A percentile compares a stretch with the other conserved stretches of the same genome.
Evolutionary conservation across 176 grass and related monocot genomes (phyloP).

Genomic region (Hordeum vulgare): MorexV3_pseudomolecules_assembly NC_058521.1:499791020-499791519

Average conservation of each 20-base stretch:
- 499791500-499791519: not conserved
- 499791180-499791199: constrained; percentile 47
- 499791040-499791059: not conserved
- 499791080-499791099: not conserved
- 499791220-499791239: constrained; percentile 56
- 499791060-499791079: not conserved
- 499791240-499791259: constrained; percentile 55
- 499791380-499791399: not conserved
- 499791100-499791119: not conserved
- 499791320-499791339: not conserved
- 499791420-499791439: not conserved
- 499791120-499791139: constrained; percentile 8
- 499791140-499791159: not conserved
- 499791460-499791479: not conserved
- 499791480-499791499: not conserved
- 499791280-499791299: constrained; percentile 55
- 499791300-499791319: not conserved
- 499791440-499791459: not conserved
- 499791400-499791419: not conserved
- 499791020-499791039: not conserved
- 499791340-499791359: constrained; percentile 8
- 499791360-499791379: not conserved
- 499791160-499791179: not conserved
- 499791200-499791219: constrained; percentile 54
- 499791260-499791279: constrained; percentile 53